phyloP scores from a whole-genome alignment of 106 monocot species.

The Xerophyta viscosa region DNA sequence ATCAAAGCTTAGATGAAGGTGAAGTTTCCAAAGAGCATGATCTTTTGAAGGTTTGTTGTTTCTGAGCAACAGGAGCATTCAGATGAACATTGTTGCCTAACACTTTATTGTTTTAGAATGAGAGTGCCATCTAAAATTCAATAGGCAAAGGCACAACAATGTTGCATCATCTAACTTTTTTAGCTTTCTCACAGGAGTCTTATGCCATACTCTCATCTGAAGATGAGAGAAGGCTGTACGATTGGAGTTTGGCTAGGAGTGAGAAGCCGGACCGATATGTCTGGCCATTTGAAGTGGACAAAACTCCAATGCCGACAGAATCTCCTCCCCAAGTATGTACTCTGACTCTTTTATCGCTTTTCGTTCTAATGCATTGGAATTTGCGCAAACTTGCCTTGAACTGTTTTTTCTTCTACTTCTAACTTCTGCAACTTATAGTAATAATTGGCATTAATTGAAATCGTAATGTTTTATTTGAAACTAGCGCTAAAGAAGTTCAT shows the following conservation, averaged over 20 bases:
- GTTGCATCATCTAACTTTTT: background rate
- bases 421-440: no score
- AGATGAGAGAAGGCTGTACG: conserved; percentile 84
- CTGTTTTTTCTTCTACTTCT: no score
- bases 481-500: no score
- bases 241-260: conserved; percentile 81
- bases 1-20: conserved; percentile 56
- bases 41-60: conserved; percentile 61
- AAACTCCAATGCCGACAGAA: conserved; percentile 37
- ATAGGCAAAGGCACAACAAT: no score
- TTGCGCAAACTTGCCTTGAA: no score
- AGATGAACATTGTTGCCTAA: background rate
- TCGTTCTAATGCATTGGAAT: no score
- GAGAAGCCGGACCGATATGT: conserved; percentile 74
- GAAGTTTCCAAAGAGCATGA: conserved; percentile 27
- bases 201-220: conserved; percentile 70
- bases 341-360: background rate
- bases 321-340: conserved; percentile 46
- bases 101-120: no score
- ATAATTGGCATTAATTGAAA: no score
- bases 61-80: background rate
- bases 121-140: no score
- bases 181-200: conserved; percentile 47
- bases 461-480: no score
- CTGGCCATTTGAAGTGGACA: conserved; percentile 79